Evolutionary conservation across 495 filamentous ascomycete species (phyloP).

Genomic region (Beverwykella pulmonaria): DNA sequence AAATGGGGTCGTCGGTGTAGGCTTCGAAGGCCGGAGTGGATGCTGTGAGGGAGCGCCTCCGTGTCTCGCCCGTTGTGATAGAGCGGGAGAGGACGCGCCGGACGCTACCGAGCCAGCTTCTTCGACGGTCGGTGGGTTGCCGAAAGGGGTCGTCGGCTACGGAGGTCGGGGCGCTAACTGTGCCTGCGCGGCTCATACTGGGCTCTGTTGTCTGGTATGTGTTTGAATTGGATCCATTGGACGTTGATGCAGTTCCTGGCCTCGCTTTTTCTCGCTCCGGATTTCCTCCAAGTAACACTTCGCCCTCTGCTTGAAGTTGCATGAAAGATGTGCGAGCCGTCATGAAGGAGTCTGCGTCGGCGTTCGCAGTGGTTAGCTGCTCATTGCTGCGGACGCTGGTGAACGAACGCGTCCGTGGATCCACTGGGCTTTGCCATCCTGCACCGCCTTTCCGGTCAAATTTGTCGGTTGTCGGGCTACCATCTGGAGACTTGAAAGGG

Average conservation of each 20-base stretch:
- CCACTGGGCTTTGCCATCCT: constrained; percentile 24
- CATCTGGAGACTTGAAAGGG: constrained; percentile 40
- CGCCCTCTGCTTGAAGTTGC: constrained; percentile 66
- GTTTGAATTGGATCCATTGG: constrained; percentile 32
- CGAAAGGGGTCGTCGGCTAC: background rate
- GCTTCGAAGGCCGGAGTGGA: constrained; percentile 15
- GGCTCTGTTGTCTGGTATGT: constrained; percentile 14
- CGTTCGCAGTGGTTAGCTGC: constrained; percentile 21
- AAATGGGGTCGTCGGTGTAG: constrained; percentile 16
- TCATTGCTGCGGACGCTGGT: constrained; percentile 26
- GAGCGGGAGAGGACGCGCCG: constrained; percentile 55
- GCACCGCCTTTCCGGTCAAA: background rate
- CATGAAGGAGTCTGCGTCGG: constrained; percentile 62
- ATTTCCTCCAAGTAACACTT: constrained; percentile 58
- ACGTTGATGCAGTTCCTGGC: constrained; percentile 43
- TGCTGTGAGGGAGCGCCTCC: constrained; percentile 28
- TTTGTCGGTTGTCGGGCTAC: constrained; percentile 25
- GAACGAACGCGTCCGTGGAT: constrained; percentile 35
- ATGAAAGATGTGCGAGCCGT: constrained; percentile 67
- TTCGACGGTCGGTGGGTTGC: constrained; percentile 37
- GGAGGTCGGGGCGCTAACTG: constrained; percentile 28
- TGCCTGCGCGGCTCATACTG: constrained; percentile 12
- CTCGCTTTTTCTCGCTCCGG: constrained; percentile 41
- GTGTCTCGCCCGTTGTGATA: constrained; percentile 7
- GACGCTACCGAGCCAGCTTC: constrained; percentile 60